Base-by-base conservation (phyloP, 805 yeast genomes). In the Suhomyces sp. region DNA sequence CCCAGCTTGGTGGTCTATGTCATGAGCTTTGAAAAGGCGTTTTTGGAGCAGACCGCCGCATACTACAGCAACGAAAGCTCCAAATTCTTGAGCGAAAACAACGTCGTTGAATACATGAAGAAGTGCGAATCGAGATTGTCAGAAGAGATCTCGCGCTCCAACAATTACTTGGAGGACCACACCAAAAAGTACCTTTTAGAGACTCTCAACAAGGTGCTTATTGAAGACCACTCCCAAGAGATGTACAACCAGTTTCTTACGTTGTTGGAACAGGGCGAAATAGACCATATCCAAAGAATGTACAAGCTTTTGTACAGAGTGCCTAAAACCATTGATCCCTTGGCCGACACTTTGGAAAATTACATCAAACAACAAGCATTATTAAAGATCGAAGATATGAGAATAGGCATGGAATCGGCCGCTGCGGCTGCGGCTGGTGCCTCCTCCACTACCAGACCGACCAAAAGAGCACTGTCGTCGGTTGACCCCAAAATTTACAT, bases 31-130 rank as follows among this genome's bases (percentile, higher is more conserved):
- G 97, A 94, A 67, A 77, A 73, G 43, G 82, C 84, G 39, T 94
- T 90, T 65, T 76, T 94, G 57, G 83, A 80, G 21, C 85, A 82
- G 49, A 86, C 94, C 2, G 79, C 75, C 51, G 80, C 77, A 33
- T 89, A 84, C 65, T 90, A 89, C 69, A 72, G 76, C 20, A 75
- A 75, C 43, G 97, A 91, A 68, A 84, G 94, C 39, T 71, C 73
- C 15, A 77, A 76, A 43, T 91, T 84, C 65, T 75, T 94, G 53
- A 70, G 79, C 3, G 80, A 82, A 27, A 87, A 91, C 67, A 87
- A 90, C 57, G 93, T 93, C 46, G 93, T 92, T 21, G 96, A 90
- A 62, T 94, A 94, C 72, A 85, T 94, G 81, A 83, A 81, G 54
- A 89, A 86, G 66, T 96, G 97, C 39, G 91, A 88, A 60, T 79